A percentile compares a stretch with the other conserved stretches of the same genome.
These are phyloP conservation scores for Teunomyces funiuensis DNA, from an alignment of 805 yeast species.

Conservation along the genomic window DNA sequence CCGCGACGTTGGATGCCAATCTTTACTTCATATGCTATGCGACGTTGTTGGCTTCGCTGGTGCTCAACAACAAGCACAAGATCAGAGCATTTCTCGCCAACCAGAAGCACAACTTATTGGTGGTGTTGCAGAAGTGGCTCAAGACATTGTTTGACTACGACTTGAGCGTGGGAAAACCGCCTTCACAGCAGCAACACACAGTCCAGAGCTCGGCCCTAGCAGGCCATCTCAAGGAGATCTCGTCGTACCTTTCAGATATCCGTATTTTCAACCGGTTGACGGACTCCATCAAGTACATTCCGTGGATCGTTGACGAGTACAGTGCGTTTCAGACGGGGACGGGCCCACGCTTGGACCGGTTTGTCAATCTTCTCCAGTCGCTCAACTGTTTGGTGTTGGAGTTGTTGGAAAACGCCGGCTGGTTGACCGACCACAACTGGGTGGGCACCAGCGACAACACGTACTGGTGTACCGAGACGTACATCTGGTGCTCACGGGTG, in stretches of 20 bases:
- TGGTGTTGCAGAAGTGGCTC: constrained; percentile 9
- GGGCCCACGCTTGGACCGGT: constrained; percentile 29
- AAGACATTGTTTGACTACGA: constrained; percentile 13
- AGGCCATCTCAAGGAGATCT: constrained; percentile 33
- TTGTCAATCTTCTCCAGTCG: constrained; percentile 39
- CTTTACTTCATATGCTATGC: constrained; percentile 45
- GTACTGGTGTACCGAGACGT: constrained; percentile 44
- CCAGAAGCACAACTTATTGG: constrained; percentile 26
- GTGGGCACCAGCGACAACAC: constrained; percentile 40
- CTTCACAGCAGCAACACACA: background rate
- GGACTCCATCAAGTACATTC: constrained; percentile 42
- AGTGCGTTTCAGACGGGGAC: constrained; percentile 25
- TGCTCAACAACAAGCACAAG: constrained; percentile 36
- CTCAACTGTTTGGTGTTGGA: constrained; percentile 42
- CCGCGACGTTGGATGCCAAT: constrained; percentile 37
- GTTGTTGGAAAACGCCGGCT: constrained; percentile 43
- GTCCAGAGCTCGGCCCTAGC: constrained; percentile 23
- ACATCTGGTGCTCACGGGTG: constrained; percentile 44
- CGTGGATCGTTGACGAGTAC: constrained; percentile 45
- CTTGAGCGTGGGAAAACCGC: constrained; percentile 8
- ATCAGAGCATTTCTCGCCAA: constrained; percentile 28
- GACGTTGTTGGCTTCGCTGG: constrained; percentile 35
- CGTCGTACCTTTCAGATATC: constrained; percentile 39
- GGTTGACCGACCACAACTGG: constrained; percentile 48
- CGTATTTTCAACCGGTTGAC: constrained; percentile 43